Evolutionary conservation across 2,329 filamentous ascomycete species (phyloP), one percentile per base, ranked within the genome.

Genomic region (Aureobasidium sp.): DNA sequence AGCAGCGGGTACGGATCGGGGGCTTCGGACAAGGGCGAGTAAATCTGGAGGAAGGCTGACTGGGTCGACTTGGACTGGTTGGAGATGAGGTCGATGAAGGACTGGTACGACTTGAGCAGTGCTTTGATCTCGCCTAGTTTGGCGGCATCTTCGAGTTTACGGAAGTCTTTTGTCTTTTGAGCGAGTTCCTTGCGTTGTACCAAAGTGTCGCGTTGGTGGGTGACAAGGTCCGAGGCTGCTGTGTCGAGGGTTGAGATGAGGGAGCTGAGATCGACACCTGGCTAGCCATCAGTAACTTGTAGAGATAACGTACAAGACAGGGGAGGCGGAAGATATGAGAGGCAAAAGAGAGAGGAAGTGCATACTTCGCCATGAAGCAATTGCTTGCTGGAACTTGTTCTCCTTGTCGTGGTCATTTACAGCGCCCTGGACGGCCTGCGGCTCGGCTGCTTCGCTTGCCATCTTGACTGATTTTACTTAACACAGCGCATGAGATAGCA

Each of bases 81-180:
- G 25, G 94, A 95, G 64, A 99, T 82, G 62, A 96, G 86, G 72
- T 99, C 94, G 74, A 99, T 97, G 72, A 97, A 99, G 58, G 88
- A 89, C 77, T 99, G 94, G 78, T 99, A 99, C 55, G 92, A 91
- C 93, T 74, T 70, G 63, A 99, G 77, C 57, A 99, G 77, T 42
- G 85, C 85, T 76, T 97, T 99, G 78, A 96, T 86, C 74, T 99
- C 94, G 5, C 81, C 80, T 59, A 99, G 77, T 75, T 97, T 99
- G 62, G 84, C 85, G 11, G 88, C 79, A 79, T 99, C 91, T 68
- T 97, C 93, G 11, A 96, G 82, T 74, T 97, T 97, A 64, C 92
- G 83, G 69, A 97, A 99, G 69, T 97, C 93, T 71, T 99, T 99
- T 0, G 94, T 99, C 80, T 97, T 97, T 72, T 97, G 92, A 16